Percentiles rank a stretch among this genome's conserved stretches.
phyloP scores from a whole-genome alignment of 2,329 filamentous ascomycete species.

The Bipolaris bicolor region DNA sequence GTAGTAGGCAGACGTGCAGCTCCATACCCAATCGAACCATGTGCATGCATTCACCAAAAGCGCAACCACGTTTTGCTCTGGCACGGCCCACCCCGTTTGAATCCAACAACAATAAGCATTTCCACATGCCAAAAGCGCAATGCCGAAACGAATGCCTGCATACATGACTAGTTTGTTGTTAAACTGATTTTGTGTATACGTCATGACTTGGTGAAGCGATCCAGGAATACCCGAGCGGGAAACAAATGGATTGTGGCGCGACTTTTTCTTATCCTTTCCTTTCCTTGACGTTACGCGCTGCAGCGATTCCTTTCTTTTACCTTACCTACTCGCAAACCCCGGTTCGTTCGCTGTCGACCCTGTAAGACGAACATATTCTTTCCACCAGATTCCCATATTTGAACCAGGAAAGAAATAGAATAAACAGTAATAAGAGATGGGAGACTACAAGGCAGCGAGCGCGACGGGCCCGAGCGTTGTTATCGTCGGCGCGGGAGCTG shows the following conservation, averaged over 20 bases:
- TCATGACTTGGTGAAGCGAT: slow-evolving; percentile 23
- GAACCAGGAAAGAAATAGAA: background rate
- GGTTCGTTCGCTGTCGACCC: background rate
- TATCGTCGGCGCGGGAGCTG: slow-evolving; percentile 68
- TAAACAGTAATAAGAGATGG: slow-evolving; percentile 11
- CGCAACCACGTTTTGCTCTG: background rate
- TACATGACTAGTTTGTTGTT: slow-evolving; percentile 6
- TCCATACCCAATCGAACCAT: background rate
- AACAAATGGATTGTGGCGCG: slow-evolving; percentile 12
- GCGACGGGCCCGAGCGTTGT: slow-evolving; percentile 35
- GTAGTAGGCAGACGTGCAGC: background rate
- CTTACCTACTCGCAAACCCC: background rate
- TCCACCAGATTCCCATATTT: background rate
- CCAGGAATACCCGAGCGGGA: slow-evolving; percentile 10
- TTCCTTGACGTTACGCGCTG: slow-evolving; percentile 4
- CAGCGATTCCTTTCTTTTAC: slow-evolving; percentile 2
- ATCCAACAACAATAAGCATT: slow-evolving; percentile 2
- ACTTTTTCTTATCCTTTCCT: background rate
- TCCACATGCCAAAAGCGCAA: slow-evolving; percentile 5
- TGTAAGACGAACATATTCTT: background rate
- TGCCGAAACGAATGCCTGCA: background rate
- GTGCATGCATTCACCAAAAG: background rate
- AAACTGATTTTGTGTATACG: slow-evolving; percentile 19
- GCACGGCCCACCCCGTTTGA: background rate
- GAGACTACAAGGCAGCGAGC: slow-evolving; percentile 10